Conservation (phyloP, 257 asterid genomes). For the Leptodermis oblonga region DNA sequence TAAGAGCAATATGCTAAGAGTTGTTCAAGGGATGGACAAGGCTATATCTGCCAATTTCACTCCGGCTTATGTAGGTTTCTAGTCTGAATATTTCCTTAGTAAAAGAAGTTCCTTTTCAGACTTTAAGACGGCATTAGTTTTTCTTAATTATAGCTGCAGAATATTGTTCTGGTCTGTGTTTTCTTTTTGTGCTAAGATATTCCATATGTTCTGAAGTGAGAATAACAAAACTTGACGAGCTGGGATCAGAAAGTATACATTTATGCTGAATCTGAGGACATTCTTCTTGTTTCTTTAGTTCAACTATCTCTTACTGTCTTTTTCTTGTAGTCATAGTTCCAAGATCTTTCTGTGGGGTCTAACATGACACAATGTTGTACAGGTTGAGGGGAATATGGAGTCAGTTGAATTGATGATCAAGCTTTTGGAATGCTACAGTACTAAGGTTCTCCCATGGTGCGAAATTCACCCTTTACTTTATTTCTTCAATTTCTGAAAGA, state of each 20-base stretch:
- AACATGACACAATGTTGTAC: constrained; percentile 24
- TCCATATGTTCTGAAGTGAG: background rate
- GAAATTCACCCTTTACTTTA: constrained; percentile 6
- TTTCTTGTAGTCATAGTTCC: background rate
- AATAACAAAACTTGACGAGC: background rate
- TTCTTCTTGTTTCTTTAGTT: background rate
- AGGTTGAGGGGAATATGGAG: constrained; percentile 52
- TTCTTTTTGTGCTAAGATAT: background rate
- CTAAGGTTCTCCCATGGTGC: constrained; percentile 81
- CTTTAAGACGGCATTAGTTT: background rate
- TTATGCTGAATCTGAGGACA: background rate
- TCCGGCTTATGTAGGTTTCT: constrained; percentile 62
- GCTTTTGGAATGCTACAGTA: constrained; percentile 73
- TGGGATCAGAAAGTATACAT: background rate
- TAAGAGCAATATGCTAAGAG: constrained; percentile 54
- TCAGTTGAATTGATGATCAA: constrained; percentile 40
- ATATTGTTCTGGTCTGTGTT: background rate
- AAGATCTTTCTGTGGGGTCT: background rate
- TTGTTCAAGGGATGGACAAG: constrained; percentile 57
- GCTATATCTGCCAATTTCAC: constrained; percentile 54
- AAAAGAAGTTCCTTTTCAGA: background rate
- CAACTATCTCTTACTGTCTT: background rate
- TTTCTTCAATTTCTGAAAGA: background rate
- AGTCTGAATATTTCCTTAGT: constrained; percentile 14
- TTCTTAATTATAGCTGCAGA: background rate